Evolutionary conservation across 495 filamentous ascomycete genomes (phyloP).

Genomic region (Terfezia claveryi): DNA sequence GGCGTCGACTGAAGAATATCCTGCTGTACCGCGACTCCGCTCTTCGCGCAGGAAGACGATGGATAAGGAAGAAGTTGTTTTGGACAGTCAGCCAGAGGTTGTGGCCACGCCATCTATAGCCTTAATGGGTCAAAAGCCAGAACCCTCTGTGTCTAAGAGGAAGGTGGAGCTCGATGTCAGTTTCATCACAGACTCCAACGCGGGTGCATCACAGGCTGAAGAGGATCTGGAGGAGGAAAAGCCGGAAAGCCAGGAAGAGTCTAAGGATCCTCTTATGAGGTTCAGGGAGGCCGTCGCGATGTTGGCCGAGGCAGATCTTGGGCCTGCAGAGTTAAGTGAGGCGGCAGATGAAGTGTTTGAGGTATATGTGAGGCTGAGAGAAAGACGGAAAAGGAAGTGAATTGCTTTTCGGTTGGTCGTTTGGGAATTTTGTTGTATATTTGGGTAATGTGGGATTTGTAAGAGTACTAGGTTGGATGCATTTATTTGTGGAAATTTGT

Average conservation of each 20-base stretch:
- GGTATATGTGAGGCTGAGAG: constrained; percentile 7
- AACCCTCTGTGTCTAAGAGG: neutral
- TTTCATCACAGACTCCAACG: neutral
- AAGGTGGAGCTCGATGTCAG: neutral
- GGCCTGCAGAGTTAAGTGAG: constrained; percentile 4
- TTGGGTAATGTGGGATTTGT: too few relatives aligned
- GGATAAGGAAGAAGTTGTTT: too few relatives aligned
- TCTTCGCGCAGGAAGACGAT: too few relatives aligned
- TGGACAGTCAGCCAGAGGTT: neutral
- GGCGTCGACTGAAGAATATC: too few relatives aligned
- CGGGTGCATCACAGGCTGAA: neutral
- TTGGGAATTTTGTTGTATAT: too few relatives aligned
- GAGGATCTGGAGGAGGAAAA: neutral
- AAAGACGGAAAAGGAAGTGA: constrained; percentile 1
- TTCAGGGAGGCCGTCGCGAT: constrained; percentile 3
- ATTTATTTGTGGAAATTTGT: too few relatives aligned
- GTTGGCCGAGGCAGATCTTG: constrained; percentile 1
- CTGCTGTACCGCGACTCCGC: too few relatives aligned
- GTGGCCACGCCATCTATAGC: neutral
- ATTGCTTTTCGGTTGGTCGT: too few relatives aligned
- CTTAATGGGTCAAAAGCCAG: neutral
- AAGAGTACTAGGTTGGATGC: too few relatives aligned
- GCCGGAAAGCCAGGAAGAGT: neutral
- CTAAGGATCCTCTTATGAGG: neutral
- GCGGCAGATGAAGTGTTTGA: constrained; percentile 9